A percentile compares a stretch with the other conserved stretches of the same genome.
Evolutionary conservation across 176 grass and related monocot genomes (phyloP).

Genomic region (Eragrostis nindensis): DNA sequence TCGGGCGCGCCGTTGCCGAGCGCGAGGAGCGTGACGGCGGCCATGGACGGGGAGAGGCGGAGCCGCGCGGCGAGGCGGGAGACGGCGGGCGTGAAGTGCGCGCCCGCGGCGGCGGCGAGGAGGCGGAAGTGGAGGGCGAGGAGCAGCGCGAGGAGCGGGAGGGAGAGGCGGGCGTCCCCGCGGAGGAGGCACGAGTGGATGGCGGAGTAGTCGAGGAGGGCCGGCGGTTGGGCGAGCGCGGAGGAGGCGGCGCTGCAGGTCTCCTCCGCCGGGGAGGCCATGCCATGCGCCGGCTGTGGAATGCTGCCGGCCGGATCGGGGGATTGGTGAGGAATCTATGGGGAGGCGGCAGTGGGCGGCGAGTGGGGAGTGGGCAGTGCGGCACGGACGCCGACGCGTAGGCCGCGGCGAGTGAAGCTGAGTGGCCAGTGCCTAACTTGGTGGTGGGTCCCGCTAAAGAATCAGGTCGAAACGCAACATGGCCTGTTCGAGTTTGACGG

Average conservation of each 20-base stretch:
- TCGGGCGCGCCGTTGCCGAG: constrained; percentile 92
- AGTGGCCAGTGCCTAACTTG: constrained; percentile 26
- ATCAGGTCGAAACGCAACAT: background rate
- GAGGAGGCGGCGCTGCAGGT: constrained; percentile 27
- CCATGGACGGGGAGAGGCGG: constrained; percentile 80
- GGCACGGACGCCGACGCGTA: constrained; percentile 40
- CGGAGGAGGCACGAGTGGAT: constrained; percentile 68
- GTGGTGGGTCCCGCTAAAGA: background rate
- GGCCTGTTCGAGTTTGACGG: background rate
- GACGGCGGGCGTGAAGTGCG: constrained; percentile 71
- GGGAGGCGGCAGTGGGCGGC: background rate
- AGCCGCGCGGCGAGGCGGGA: constrained; percentile 64
- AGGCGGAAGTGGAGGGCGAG: constrained; percentile 77
- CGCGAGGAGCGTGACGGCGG: constrained; percentile 92
- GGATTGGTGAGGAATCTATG: background rate
- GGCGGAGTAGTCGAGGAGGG: constrained; percentile 67
- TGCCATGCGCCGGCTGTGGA: constrained; percentile 16
- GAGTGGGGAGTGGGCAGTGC: constrained; percentile 31
- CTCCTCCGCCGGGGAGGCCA: constrained; percentile 23
- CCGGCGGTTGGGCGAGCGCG: constrained; percentile 35
- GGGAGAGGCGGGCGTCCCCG: constrained; percentile 45
- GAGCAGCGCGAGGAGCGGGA: constrained; percentile 56
- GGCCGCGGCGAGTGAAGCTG: background rate
- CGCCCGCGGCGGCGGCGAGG: constrained; percentile 58
- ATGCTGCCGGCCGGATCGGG: constrained; percentile 10